Evolutionary conservation across 2,329 filamentous ascomycete genomes (phyloP).

Genomic region (Coniochaeta sp.): DNA sequence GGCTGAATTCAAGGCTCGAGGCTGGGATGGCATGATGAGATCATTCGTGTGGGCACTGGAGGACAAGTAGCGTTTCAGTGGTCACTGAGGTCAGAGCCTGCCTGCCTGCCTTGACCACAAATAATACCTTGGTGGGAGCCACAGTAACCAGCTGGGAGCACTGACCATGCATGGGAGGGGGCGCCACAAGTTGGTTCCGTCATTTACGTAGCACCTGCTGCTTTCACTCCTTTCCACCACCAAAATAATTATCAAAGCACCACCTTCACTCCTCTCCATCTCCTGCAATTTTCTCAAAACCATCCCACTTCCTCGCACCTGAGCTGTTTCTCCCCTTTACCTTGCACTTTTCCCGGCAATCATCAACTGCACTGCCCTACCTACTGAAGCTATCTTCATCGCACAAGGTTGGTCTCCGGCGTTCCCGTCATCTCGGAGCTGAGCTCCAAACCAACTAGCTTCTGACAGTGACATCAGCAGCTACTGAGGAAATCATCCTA

Average conservation of each 20-base stretch:
- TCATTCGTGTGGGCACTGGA: constrained; percentile 11
- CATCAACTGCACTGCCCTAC: neutral
- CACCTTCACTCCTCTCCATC: neutral
- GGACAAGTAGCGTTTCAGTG: constrained; percentile 1
- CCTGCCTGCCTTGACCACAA: too few relatives aligned
- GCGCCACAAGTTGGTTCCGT: constrained; percentile 2
- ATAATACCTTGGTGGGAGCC: neutral
- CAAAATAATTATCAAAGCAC: constrained; percentile 2
- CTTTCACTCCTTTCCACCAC: neutral
- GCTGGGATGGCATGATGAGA: constrained; percentile 19
- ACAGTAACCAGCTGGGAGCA: neutral
- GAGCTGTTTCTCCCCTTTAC: neutral
- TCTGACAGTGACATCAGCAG: constrained; percentile 1
- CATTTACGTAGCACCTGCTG: neutral
- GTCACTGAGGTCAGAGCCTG: neutral
- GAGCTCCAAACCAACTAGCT: constrained; percentile 1
- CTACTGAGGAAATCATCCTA: constrained; percentile 8
- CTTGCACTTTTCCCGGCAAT: neutral
- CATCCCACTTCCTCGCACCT: neutral
- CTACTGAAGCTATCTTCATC: neutral
- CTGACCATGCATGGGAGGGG: neutral
- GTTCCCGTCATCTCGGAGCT: neutral
- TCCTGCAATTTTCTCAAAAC: neutral
- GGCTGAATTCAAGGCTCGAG: neutral
- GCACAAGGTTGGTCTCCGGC: neutral